phyloP scores from a whole-genome alignment of 352 stramenopile genomes.

The Blastocystis sp. region DNA sequence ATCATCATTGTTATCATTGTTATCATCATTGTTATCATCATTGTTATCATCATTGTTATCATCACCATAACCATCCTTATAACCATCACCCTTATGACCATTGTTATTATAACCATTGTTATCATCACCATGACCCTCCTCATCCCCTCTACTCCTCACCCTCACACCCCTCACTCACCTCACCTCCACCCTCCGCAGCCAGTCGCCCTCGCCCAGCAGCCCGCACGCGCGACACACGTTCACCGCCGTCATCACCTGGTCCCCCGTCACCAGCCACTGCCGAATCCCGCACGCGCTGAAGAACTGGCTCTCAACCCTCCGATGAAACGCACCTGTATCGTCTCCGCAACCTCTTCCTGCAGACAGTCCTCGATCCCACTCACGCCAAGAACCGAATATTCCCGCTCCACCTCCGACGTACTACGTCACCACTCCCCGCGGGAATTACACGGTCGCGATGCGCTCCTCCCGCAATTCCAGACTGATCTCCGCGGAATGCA shows the following conservation, averaged over 20 bases:
- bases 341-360: slow-evolving; percentile 80
- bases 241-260: slow-evolving; percentile 88
- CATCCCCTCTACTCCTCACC: no score
- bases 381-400: neutral
- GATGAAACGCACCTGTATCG: slow-evolving; percentile 65
- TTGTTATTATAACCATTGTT: no score
- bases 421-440: neutral
- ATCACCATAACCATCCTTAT: no score
- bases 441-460: neutral
- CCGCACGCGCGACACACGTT: slow-evolving; percentile 77
- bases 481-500: slow-evolving; percentile 69
- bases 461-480: slow-evolving; percentile 60
- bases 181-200: no score
- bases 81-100: no score
- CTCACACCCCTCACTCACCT: no score
- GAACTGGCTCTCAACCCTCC: slow-evolving; percentile 58
- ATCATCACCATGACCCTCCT: neutral
- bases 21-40: no score
- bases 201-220: slow-evolving; percentile 59
- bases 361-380: slow-evolving; percentile 77
- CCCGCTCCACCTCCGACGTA: neutral
- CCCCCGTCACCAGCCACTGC: slow-evolving; percentile 83
- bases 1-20: no score
- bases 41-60: no score
- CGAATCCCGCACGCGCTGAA: slow-evolving; percentile 83